phyloP scores from a whole-genome alignment of 2,329 filamentous ascomycete species.

The Bipolaris sorokiniana region DNA sequence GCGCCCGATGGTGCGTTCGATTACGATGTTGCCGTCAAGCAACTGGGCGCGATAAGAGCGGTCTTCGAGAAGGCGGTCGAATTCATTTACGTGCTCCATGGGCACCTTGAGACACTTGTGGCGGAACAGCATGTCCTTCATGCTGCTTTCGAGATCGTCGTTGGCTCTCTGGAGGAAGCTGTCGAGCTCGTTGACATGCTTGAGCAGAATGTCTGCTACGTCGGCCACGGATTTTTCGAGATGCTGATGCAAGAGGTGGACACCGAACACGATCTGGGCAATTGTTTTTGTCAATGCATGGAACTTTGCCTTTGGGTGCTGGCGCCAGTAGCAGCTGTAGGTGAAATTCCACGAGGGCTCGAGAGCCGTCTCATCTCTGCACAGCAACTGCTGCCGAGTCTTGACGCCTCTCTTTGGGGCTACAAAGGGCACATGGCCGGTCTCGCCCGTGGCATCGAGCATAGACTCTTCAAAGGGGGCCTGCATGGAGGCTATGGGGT shows the following conservation, averaged over 20 bases:
- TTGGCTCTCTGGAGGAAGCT: slow-evolving; percentile 84
- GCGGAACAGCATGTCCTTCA: slow-evolving; percentile 72
- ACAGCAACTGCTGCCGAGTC: slow-evolving; percentile 50
- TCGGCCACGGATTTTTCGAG: slow-evolving; percentile 88
- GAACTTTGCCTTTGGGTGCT: slow-evolving; percentile 74
- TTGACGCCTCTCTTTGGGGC: slow-evolving; percentile 50
- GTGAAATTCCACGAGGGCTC: slow-evolving; percentile 72
- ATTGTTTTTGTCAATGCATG: slow-evolving; percentile 91
- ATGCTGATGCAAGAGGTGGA: slow-evolving; percentile 83
- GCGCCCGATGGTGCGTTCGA: slow-evolving; percentile 85
- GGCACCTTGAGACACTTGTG: slow-evolving; percentile 82
- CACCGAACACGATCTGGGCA: slow-evolving; percentile 90
- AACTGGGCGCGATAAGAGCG: slow-evolving; percentile 81
- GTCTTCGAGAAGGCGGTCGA: slow-evolving; percentile 87
- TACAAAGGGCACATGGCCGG: slow-evolving; percentile 45
- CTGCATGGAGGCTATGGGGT: slow-evolving; percentile 79
- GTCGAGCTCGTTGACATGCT: slow-evolving; percentile 92
- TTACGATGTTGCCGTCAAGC: slow-evolving; percentile 84
- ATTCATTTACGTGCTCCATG: slow-evolving; percentile 79
- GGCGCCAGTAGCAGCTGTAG: slow-evolving; percentile 77
- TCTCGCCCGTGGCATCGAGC: slow-evolving; percentile 65
- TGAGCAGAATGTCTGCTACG: slow-evolving; percentile 86
- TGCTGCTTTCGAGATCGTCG: slow-evolving; percentile 81
- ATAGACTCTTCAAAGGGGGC: slow-evolving; percentile 83
- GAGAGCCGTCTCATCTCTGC: slow-evolving; percentile 68